Conservation (phyloP, 805 yeast species). For the Metschnikowia lachancei region DNA sequence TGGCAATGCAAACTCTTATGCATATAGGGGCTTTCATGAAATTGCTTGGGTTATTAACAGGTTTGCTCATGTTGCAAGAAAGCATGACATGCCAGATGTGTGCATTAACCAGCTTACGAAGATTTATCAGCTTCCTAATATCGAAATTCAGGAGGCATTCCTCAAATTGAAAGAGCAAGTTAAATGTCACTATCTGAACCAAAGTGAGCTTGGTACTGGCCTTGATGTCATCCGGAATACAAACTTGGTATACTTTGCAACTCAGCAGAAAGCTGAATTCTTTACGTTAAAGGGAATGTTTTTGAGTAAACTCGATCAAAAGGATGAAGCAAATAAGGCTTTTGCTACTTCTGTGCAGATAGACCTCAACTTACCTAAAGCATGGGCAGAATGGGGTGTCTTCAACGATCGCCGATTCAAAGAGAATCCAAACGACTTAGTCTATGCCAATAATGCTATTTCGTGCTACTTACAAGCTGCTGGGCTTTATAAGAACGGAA, state of each 20-base stretch:
- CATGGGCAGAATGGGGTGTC: conserved; percentile 99
- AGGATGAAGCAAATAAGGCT: conserved; percentile 95
- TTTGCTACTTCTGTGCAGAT: conserved; percentile 97
- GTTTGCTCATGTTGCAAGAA: conserved; percentile 97
- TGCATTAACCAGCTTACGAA: conserved; percentile 89
- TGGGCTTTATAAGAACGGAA: conserved; percentile 88
- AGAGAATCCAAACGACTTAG: conserved; percentile 76
- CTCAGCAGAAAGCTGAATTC: conserved; percentile 97
- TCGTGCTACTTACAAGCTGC: conserved; percentile 98
- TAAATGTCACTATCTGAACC: conserved; percentile 92
- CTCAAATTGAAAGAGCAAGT: conserved; percentile 95
- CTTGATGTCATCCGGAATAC: conserved; percentile 96
- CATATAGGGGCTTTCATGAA: conserved; percentile 97
- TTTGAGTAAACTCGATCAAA: conserved; percentile 81
- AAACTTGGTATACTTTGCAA: conserved; percentile 90
- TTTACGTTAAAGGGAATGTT: conserved; percentile 98
- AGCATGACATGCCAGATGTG: conserved; percentile 95
- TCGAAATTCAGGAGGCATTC: conserved; percentile 97
- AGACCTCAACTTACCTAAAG: conserved; percentile 90
- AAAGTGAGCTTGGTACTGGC: conserved; percentile 88
- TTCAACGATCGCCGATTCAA: conserved; percentile 87
- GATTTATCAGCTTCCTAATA: conserved; percentile 93
- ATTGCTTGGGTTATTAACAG: conserved; percentile 98
- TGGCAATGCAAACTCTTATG: conserved; percentile 82
- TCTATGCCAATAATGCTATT: conserved; percentile 88